Evolutionary conservation across 345 rosid species (phyloP), one percentile per base, ranked within the genome.

Genomic region (Combretum micranthum): DNA sequence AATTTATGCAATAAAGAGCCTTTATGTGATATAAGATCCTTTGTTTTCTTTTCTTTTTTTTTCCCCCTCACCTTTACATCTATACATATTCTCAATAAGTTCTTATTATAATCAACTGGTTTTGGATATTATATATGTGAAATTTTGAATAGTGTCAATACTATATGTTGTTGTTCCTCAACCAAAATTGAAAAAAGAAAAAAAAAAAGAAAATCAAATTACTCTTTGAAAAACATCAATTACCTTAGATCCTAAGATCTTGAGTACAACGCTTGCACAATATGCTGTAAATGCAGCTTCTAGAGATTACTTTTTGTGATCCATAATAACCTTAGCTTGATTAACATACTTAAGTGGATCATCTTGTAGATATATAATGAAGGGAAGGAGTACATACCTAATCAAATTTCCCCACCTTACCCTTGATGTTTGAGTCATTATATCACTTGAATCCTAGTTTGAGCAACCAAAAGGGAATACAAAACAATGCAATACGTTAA

Each of bases 351-450:
- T 82, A 47, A 85, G 56, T 25, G 88, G 88, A 55, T 80, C 85
- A 9, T 78, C 66, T 45, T 66, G 66, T 6, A 72, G 53, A 9
- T 64, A 74, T 11, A 77, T 60, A 1, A 58, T 70, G 59, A 84
- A 70, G 12, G 91, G 88, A 20, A 82, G 22, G 51, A 82, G 61
- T 13, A 84, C 66, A 60, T 66, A 80, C 16, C 88, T 85, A 4
- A 84, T 71, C 52, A 72, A 65, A 57, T 80, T 84, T 0, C 85
- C 91, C 87, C 85, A 84, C 45, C 69, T 69, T 22, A 64, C 77
- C 53, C 75, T 65, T 0, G 76, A 63, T 55, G 57, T 62, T 47
- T 78, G 76, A 18, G 69, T 79, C 85, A 82, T 81, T 78, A 80
- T 81, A 64, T 75, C 78, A 18, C 80, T 80, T 55, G 80, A 57